Base-by-base conservation (phyloP, 179 eudicot species). In the Heliamphora pulchella region DNA sequence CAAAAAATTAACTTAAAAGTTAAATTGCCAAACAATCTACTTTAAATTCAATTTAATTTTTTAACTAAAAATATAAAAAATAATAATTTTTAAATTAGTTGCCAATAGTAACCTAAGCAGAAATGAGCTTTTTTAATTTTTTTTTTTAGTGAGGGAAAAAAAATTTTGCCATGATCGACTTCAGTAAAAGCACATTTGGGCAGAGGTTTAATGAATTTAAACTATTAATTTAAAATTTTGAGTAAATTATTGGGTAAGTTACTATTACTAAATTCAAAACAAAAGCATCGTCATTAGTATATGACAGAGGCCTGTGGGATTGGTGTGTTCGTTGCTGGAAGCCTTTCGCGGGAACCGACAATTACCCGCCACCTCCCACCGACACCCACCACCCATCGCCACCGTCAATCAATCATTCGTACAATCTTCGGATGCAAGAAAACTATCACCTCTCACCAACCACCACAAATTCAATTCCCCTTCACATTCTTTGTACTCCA, bases 361-460 rank as follows among this genome's bases (percentile, higher is more conserved):
- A 85, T 75, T 69, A 90, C 86, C 89, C 76, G 86, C 87, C 87
- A 88, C 82, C 84, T 62, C 81, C 83, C 89, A 85, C 91, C 75
- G 85, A 87, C 83, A 14, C 47, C 58, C 8, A 2, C 58, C 8
- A 10, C 48, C 64, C 74, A 62, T 53, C 20, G 65, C 63, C 22
- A 8, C 46, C 80, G 74, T 55, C 82, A 81, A 39, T 50, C 64
- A 65, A 65, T 11, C 72, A 74, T 8, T 58, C 66, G 39, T 39
- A 5, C 18, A 68, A 41, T 13, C 6, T 31, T 31, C 31, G 31
- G 20, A 20, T 43, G 58, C 65, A 55, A 57, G 79, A 80, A 80
- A 84, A 68, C 39, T 55, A 66, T 22, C 79, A 78, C 48, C 69
- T 44, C 63, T 18, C 47, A 11, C 57, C 73, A 70, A 78, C 44